Percentiles rank a stretch among this genome's conserved stretches.
These are phyloP conservation scores for Phialophora expanda DNA, from an alignment of 2,329 filamentous ascomycete genomes.

Conservation along the genomic window DNA sequence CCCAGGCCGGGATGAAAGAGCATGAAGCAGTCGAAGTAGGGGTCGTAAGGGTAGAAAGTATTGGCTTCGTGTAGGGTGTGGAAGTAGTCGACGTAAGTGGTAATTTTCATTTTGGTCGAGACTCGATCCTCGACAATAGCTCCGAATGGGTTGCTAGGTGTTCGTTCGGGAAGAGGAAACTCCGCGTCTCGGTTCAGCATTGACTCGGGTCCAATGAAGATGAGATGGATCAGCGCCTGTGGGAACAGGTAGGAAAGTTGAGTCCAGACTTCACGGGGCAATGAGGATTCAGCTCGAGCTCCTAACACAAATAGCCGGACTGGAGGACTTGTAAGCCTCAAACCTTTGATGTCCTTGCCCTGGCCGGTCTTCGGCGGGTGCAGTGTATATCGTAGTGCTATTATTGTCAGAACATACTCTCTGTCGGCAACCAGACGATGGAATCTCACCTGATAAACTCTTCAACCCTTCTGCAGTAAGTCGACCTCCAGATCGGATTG, in stretches of 20 bases:
- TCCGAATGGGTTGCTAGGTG: conserved; percentile 85
- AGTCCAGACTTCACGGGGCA: conserved; percentile 91
- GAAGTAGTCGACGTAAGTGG: conserved; percentile 97
- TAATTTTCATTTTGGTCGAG: conserved; percentile 90
- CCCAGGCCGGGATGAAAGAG: conserved; percentile 96
- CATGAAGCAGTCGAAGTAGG: conserved; percentile 97
- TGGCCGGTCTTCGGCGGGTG: conserved; percentile 84
- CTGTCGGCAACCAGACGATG: conserved; percentile 43
- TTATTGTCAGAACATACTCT: conserved; percentile 28
- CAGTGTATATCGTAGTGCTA: conserved; percentile 88
- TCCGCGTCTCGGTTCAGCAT: conserved; percentile 94
- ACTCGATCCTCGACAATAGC: conserved; percentile 92
- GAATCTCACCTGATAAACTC: conserved; percentile 77
- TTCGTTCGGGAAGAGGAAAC: conserved; percentile 86
- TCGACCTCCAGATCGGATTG: conserved; percentile 72
- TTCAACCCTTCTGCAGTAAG: conserved; percentile 88
- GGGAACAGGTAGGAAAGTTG: conserved; percentile 95
- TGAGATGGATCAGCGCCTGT: conserved; percentile 83
- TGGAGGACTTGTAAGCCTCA: conserved; percentile 82
- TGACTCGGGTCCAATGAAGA: conserved; percentile 94
- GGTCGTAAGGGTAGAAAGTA: conserved; percentile 91
- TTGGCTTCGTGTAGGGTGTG: conserved; percentile 92
- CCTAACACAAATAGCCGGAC: conserved; percentile 92
- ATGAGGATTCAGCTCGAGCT: conserved; percentile 93
- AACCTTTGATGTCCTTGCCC: conserved; percentile 72